A percentile compares a stretch with the other conserved stretches of the same genome.
Conservation (phyloP, 768 basidiomycete species). For the Termitomyces sp. region DNA sequence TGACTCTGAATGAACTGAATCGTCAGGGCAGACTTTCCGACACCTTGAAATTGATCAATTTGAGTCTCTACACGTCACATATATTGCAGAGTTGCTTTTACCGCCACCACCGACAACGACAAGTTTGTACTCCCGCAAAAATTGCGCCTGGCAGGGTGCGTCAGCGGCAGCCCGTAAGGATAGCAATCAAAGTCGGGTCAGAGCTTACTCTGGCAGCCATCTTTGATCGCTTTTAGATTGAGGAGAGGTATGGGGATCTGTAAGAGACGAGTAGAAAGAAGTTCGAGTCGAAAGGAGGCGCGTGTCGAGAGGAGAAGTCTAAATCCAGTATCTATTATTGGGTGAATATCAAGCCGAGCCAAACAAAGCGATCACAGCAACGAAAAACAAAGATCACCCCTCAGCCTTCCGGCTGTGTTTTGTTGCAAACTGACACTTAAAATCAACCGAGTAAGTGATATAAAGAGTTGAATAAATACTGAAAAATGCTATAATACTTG, state of each 20-base stretch:
- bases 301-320: slow-evolving; percentile 5
- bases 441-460: too few relatives aligned
- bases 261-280: neutral
- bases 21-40: slow-evolving; percentile 80
- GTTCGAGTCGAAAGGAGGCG: slow-evolving; percentile 6
- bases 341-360: slow-evolving; percentile 12
- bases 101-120: slow-evolving; percentile 99
- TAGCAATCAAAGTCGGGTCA: neutral
- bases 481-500: too few relatives aligned
- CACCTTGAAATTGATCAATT: slow-evolving; percentile 26
- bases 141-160: slow-evolving; percentile 55
- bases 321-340: slow-evolving; percentile 10
- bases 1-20: slow-evolving; percentile 98
- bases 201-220: slow-evolving; percentile 35
- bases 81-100: slow-evolving; percentile 26
- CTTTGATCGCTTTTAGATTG: slow-evolving; percentile 2
- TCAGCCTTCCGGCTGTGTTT: neutral
- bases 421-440: too few relatives aligned
- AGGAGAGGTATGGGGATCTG: neutral
- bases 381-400: too few relatives aligned
- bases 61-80: neutral
- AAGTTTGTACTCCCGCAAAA: slow-evolving; percentile 95
- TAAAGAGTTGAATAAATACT: too few relatives aligned
- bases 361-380: slow-evolving; percentile 9
- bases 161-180: slow-evolving; percentile 6